Evolutionary conservation across 345 rosid species (phyloP).

Genomic region (Erysimum cheiranthoides): DNA sequence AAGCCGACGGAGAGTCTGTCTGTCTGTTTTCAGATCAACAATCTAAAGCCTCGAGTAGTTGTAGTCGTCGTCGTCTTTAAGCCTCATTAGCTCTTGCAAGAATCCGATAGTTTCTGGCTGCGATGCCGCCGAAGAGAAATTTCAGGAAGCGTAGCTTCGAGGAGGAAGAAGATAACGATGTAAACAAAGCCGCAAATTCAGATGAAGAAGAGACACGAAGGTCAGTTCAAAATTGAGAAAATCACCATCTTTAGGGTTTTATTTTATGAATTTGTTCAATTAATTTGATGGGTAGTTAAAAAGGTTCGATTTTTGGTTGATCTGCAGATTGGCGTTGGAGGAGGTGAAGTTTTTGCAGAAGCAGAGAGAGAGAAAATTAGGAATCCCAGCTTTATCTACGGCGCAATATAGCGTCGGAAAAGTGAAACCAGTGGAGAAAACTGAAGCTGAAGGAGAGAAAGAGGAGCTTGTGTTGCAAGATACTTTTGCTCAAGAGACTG

Average conservation of each 20-base stretch:
- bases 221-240: background rate
- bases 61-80: background rate
- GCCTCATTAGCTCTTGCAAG: background rate
- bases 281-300: conserved; percentile 13
- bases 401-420: conserved; percentile 48
- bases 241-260: conserved; percentile 25
- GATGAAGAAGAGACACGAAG: conserved; percentile 88
- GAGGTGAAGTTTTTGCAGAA: conserved; percentile 96
- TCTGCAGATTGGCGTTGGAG: conserved; percentile 66
- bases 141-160: conserved; percentile 73
- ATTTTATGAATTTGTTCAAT: background rate
- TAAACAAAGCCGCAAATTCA: conserved; percentile 45
- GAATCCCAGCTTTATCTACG: conserved; percentile 67
- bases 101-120: background rate
- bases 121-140: conserved; percentile 58
- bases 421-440: conserved; percentile 59
- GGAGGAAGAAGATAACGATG: conserved; percentile 57
- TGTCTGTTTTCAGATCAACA: conserved; percentile 12
- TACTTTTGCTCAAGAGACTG: conserved; percentile 98
- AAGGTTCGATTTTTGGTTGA: conserved; percentile 20
- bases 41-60: background rate
- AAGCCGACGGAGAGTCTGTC: conserved; percentile 4
- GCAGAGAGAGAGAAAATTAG: conserved; percentile 85
- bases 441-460: conserved; percentile 87
- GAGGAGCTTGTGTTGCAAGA: conserved; percentile 97